Base-by-base conservation (phyloP, 2,329 filamentous ascomycete genomes). In the Trichophyton mentagrophytes region DNA sequence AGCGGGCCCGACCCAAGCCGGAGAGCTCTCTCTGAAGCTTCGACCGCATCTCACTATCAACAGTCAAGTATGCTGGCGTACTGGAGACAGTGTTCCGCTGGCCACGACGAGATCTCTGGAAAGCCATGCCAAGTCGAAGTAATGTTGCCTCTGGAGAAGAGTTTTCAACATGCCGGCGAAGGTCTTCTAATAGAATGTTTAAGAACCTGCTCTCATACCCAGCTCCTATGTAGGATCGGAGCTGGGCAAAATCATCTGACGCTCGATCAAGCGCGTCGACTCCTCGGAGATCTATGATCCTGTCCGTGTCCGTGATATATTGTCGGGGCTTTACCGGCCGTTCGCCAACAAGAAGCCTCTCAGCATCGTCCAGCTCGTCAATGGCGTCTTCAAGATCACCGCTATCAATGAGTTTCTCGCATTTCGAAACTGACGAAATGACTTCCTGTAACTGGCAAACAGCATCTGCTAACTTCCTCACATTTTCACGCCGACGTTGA, bases 341-440 rank as follows among this genome's bases (percentile, higher is more conserved):
- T 63, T 89, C 83, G 11, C 93, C 93, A 17, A 87, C 82, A 62
- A 96, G 89, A 27, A 97, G 79, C 60, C 80, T 82, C 67, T 96
- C 91, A 3, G 96, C 78, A 3, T 82, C 79, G 65, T 91, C 88
- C 64, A 99, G 87, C 56, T 83, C 82, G 66, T 87, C 82, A 42
- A 96, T 80, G 5, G 91, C 92, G 64, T 85, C 81, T 61, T 96
- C 89, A 8, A 95, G 83, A 42, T 92, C 82, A n/a, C 90, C 90
- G 20, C 82, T 81, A 62, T 96, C 89, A 1, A 97, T 88, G 36
- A 92, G 75, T 30, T 84, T 79, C 71, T 97, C 92, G 67, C 90
- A 96, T 30, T 79, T 80, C 3, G 82, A 83, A 2, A 96, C 82
- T 0, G 85, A 85, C 47, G 88, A 81, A 1, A 95, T 85, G 47